Conservation (phyloP, 139 green algal genomes). For the Desmodesmus armatus region DNA sequence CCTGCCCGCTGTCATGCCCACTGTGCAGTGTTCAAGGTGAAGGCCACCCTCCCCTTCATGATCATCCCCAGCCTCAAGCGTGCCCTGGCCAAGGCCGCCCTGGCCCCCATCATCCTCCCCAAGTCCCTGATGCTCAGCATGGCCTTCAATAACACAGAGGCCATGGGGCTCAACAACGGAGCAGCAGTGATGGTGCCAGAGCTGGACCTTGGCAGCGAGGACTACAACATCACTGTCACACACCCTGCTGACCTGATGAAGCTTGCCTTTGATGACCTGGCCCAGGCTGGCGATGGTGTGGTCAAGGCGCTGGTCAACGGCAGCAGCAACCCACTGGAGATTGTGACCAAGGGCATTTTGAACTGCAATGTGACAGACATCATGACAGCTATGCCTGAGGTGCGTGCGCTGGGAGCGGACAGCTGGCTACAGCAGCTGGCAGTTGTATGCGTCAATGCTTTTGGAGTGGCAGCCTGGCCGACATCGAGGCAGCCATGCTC, state of each 20-base stretch:
- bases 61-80: conserved; percentile 3
- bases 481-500: neutral
- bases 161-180: neutral
- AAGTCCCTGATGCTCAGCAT: neutral
- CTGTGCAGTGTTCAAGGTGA: conserved; percentile 29
- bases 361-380: conserved; percentile 38
- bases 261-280: neutral
- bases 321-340: neutral
- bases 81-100: neutral
- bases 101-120: neutral
- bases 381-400: conserved; percentile 5
- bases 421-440: neutral
- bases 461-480: neutral
- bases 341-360: neutral
- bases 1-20: no score
- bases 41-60: conserved; percentile 29
- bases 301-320: neutral
- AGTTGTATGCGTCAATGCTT: neutral
- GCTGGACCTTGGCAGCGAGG: neutral
- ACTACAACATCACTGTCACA: neutral
- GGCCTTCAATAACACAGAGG: neutral
- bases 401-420: neutral
- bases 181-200: neutral
- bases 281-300: neutral
- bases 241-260: neutral